These are phyloP conservation scores for Phaseolus coccineus DNA, from an alignment of 331 rosid species.

Conservation along the genomic window DNA sequence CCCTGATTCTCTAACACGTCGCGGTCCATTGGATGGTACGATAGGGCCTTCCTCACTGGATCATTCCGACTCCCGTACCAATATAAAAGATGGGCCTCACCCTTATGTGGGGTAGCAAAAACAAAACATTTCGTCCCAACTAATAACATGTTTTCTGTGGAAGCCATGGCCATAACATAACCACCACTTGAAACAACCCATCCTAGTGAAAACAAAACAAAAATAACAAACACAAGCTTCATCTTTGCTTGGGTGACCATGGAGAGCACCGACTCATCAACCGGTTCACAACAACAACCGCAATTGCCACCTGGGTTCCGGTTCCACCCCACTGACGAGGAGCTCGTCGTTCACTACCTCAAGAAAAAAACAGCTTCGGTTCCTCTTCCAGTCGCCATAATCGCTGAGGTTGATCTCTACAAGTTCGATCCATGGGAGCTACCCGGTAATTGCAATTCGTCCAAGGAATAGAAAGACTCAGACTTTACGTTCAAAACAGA, in stretches of 20 bases:
- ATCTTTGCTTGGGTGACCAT: conserved; percentile 29
- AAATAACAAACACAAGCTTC: background rate
- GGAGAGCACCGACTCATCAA: conserved; percentile 88
- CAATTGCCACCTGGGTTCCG: conserved; percentile 86
- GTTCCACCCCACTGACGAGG: conserved; percentile 93
- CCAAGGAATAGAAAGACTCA: background rate
- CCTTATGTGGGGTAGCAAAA: conserved; percentile 48
- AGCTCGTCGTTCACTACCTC: conserved; percentile 88
- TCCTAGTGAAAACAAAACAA: conserved; percentile 1
- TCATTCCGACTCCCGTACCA: background rate
- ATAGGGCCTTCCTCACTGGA: background rate
- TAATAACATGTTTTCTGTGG: conserved; percentile 37
- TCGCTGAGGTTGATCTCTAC: conserved; percentile 91
- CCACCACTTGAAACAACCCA: conserved; percentile 17
- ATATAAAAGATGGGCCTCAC: conserved; percentile 48
- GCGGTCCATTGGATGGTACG: fast-evolving
- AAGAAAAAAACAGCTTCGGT: conserved; percentile 69
- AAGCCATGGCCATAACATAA: conserved; percentile 39
- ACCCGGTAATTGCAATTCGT: conserved; percentile 57
- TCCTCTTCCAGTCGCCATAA: conserved; percentile 78
- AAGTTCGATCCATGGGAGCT: conserved; percentile 95
- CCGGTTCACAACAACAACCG: conserved; percentile 65
- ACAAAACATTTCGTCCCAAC: conserved; percentile 30
- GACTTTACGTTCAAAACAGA: conserved; percentile 15
- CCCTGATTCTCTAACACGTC: conserved; percentile 8